A percentile compares a stretch with the other conserved stretches of the same genome.
Evolutionary conservation across 148 eudicot species (phyloP).

Genomic region (Pouteria glomerata): DNA sequence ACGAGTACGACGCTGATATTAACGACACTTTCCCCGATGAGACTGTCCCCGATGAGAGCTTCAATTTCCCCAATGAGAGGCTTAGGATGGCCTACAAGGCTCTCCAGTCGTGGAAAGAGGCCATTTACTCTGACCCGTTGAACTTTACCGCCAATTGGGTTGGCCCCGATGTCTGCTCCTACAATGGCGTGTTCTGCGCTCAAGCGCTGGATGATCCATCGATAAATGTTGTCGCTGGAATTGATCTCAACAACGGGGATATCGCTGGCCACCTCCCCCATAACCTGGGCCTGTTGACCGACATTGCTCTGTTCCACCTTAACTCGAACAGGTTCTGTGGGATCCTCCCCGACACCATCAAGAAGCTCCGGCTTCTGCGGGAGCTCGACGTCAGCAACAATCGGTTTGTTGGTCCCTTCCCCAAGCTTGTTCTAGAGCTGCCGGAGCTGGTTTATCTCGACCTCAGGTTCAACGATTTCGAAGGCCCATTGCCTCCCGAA

Average conservation of each 20-base stretch:
- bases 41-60: conserved; percentile 3
- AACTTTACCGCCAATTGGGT: conserved; percentile 48
- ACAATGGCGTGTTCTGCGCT: conserved; percentile 59
- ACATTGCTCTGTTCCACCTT: conserved; percentile 55
- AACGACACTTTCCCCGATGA: not conserved
- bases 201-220: conserved; percentile 48
- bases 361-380: conserved; percentile 27
- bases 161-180: conserved; percentile 63
- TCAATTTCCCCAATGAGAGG: conserved; percentile 42
- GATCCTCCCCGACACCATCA: conserved; percentile 45
- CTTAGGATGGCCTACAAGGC: conserved; percentile 62
- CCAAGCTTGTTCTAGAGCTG: conserved; percentile 40
- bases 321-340: conserved; percentile 78
- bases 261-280: conserved; percentile 65
- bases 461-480: conserved; percentile 62
- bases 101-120: conserved; percentile 60
- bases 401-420: conserved; percentile 72
- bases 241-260: conserved; percentile 63
- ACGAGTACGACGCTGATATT: not conserved
- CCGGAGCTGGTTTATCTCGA: conserved; percentile 49
- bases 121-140: conserved; percentile 57
- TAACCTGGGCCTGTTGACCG: conserved; percentile 58
- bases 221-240: conserved; percentile 51
- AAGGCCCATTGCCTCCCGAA: conserved; percentile 59
- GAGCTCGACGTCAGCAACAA: conserved; percentile 81